Conservation (phyloP, 176 grass and related monocot genomes). For the Triticum turgidum region DNA sequence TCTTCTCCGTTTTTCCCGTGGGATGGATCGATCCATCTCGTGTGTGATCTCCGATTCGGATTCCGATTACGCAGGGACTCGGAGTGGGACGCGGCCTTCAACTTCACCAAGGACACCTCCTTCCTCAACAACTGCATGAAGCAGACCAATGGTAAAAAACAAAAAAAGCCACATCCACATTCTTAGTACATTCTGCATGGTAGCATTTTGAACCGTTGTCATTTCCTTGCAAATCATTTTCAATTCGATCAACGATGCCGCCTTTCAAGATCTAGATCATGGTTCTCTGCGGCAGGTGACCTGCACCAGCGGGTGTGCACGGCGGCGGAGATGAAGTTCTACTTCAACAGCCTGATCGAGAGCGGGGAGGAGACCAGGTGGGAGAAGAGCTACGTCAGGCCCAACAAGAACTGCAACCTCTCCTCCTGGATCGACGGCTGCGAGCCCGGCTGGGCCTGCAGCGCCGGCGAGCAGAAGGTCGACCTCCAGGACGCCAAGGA, state of each 20-base stretch:
- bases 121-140: conserved; percentile 80
- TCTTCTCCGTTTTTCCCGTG: neutral
- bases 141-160: conserved; percentile 56
- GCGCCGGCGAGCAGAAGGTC: conserved; percentile 44
- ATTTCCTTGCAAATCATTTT: too few relatives aligned
- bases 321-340: conserved; percentile 84
- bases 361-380: conserved; percentile 25
- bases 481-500: conserved; percentile 60
- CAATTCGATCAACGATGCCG: too few relatives aligned
- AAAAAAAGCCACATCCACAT: too few relatives aligned
- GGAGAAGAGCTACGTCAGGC: conserved; percentile 63
- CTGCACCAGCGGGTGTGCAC: conserved; percentile 74
- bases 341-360: conserved; percentile 73
- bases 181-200: too few relatives aligned
- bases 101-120: conserved; percentile 72
- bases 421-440: conserved; percentile 83
- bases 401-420: conserved; percentile 93
- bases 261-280: too few relatives aligned
- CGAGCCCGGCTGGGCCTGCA: conserved; percentile 93
- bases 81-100: conserved; percentile 90
- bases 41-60: neutral
- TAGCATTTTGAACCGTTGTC: too few relatives aligned
- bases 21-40: too few relatives aligned
- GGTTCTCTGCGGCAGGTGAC: conserved; percentile 46
- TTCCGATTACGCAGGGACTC: conserved; percentile 40